Evolutionary conservation across 164 flowering plant species (phyloP), one percentile per base, ranked within the genome.

Genomic region (Saururus chinensis): DNA sequence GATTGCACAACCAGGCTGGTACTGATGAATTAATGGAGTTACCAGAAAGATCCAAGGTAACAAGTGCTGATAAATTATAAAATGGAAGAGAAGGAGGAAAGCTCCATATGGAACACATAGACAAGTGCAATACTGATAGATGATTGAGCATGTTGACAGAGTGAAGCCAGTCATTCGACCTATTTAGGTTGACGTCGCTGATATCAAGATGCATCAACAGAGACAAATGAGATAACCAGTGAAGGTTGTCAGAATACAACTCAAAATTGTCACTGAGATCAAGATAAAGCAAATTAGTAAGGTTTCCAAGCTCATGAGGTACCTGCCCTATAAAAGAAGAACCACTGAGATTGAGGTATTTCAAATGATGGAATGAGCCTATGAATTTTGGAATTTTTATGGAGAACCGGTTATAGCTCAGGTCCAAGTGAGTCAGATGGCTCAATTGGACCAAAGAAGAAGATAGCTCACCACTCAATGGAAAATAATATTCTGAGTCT

Each of bases 291-390:
- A 63, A 30, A 55, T 19, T 22, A 1, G 57, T 24, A n/a, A 65
- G 26, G 48, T 65, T 58, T 20, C 51, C 68, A 8, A 65, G 30
- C 24, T 65, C 51, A 22, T 7, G 52, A 23, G 51, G 52, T 17
- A 40, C 4, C 5, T 5, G 14, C 13, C 59, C 59, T 16, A 4
- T 1, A 42, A 42, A 56, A 19, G 35, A n/a, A 6, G 59, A n/a
- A 9, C 3, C 19, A 10, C 1, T 4, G 9, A 63, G 25, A 17
- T 57, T 64, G 4, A 64, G 61, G 16, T 57, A 49, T 12, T 45
- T 51, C 67, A 64, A 49, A 11, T 24, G 30, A 20, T 58, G 25
- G 21, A 64, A 19, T 19, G 56, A 64, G 25, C 56, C 61, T 4
- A 64, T 24, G 67, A 64, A 64, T 9, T 19, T 6, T 19, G 62